Evolutionary conservation across 106 monocot species (phyloP).

Genomic region (Cymbidium sinense): DNA sequence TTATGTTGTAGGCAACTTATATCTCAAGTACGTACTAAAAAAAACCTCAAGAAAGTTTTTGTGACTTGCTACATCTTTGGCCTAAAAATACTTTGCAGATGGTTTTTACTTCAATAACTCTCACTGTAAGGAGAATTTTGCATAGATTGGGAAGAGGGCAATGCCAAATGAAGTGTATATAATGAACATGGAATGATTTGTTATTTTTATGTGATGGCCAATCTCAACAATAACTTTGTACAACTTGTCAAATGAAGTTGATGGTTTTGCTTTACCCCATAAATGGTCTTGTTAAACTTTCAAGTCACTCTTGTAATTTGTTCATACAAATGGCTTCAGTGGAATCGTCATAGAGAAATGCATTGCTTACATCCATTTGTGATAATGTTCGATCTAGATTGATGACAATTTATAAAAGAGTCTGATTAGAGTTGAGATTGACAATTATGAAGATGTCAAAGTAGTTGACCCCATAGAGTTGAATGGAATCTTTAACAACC

Average conservation of each 20-base stretch:
- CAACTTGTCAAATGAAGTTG: background rate
- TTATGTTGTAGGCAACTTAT: background rate
- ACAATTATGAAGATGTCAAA: no score
- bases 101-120: background rate
- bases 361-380: no score
- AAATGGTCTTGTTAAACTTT: no score
- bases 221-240: background rate
- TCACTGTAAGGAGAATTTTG: background rate
- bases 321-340: no score
- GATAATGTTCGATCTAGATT: no score
- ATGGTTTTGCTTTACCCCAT: background rate
- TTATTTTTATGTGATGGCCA: background rate
- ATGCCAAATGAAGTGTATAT: background rate
- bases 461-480: no score
- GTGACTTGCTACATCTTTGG: background rate
- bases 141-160: background rate
- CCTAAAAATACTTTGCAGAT: background rate
- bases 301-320: no score
- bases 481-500: no score
- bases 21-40: no score
- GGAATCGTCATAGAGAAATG: no score
- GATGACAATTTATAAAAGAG: no score
- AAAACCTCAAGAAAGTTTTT: background rate
- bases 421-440: no score
- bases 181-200: background rate